Conservation (phyloP, 2,329 filamentous ascomycete genomes). For the Fusarium sp. region DNA sequence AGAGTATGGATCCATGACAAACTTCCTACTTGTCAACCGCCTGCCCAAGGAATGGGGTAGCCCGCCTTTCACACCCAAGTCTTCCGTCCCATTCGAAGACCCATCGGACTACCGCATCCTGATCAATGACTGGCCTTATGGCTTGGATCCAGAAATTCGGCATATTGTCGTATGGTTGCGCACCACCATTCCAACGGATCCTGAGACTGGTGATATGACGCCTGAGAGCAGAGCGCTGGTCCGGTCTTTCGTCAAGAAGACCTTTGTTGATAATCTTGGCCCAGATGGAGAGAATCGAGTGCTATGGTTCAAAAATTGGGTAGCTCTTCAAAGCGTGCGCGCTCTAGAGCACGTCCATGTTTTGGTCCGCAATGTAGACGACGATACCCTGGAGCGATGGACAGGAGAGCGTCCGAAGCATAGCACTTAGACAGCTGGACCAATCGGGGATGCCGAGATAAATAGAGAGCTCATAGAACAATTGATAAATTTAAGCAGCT, state of each 20-base stretch:
- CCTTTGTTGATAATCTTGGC: conserved; percentile 72
- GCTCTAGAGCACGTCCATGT: conserved; percentile 92
- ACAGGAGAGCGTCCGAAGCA: conserved; percentile 60
- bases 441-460: conserved; percentile 2
- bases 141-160: conserved; percentile 72
- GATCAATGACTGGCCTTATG: conserved; percentile 95
- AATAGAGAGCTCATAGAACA: conserved; percentile 19
- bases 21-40: conserved; percentile 80
- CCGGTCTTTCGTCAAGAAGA: conserved; percentile 75
- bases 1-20: conserved; percentile 82
- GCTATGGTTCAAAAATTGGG: conserved; percentile 97
- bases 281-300: conserved; percentile 63
- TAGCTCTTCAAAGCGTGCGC: conserved; percentile 86
- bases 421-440: conserved; percentile 34
- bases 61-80: conserved; percentile 67
- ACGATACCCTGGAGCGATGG: conserved; percentile 66
- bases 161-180: conserved; percentile 95
- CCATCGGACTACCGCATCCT: conserved; percentile 76
- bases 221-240: conserved; percentile 73
- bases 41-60: conserved; percentile 74
- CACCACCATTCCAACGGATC: conserved; percentile 79
- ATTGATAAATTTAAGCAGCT: conserved; percentile 56
- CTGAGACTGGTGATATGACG: conserved; percentile 78
- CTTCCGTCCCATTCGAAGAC: conserved; percentile 64
- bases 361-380: conserved; percentile 67